Base-by-base conservation (phyloP, 179 eudicot species). In the Drosera spatulata region DNA sequence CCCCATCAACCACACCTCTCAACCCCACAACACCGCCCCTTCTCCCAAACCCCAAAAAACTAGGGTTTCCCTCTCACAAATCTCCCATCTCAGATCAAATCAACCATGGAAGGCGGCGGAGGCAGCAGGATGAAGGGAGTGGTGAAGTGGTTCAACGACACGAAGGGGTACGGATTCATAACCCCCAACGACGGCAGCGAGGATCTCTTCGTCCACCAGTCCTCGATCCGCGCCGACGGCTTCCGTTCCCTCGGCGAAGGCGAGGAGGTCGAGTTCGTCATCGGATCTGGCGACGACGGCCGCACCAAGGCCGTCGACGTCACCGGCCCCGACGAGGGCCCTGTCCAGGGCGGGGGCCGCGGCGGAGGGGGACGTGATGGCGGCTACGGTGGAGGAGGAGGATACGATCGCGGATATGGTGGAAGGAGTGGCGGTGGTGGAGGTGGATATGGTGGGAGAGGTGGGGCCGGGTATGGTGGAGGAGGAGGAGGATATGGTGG, bases 151-250 rank as follows among this genome's bases (percentile, higher is more conserved):
- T 85, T 85, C 53, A 80, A 80, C 55, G 93, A 79, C 61, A 64
- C 69, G 6, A 85, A 85, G 68, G 88, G 93, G 0, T 85, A 78
- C 38, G 93, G 93, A 0, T 85, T 85, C 70, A 85, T 85, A 49
- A 78, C 88, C 7, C 93, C 88, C 0, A 48, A 66, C 50, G 76
- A 85, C 12, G 93, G 93, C 40, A 74, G 84, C 33, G 93, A 78
- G 0, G 93, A 85, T 67, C 79, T 85, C 45, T 85, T 85, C 55
- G 93, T 85, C 39, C 93, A 85, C 61, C 93, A 85, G 56, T 78
- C 84, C 4, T 76, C 86, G 8, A 83, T 85, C 68, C 66, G 76
- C 9, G 39, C 93, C 10, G 88, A 85, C 10, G 93, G 93, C 6
- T 85, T 80, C 67, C 79, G 93, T 39, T 70, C 76, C 65, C 76